These are phyloP conservation scores for Aquilaria yunnanensis DNA, from an alignment of 345 rosid genomes.

Conservation along the genomic window DNA sequence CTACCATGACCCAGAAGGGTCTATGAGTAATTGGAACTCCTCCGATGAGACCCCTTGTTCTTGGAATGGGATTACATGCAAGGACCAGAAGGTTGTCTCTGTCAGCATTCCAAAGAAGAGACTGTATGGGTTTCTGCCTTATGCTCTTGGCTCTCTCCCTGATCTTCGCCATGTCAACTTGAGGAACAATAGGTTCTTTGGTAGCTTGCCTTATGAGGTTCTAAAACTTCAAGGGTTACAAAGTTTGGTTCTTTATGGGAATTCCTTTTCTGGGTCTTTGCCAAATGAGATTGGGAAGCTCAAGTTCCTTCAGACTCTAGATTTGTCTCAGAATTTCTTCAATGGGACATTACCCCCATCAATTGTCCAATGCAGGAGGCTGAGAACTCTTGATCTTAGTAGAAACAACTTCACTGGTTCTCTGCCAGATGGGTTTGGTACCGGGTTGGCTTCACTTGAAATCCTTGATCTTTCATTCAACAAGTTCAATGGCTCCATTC, in stretches of 20 bases:
- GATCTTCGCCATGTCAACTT: constrained; percentile 83
- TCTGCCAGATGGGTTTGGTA: constrained; percentile 67
- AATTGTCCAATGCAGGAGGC: constrained; percentile 69
- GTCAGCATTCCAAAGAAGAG: constrained; percentile 81
- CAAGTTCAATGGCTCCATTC: constrained; percentile 60
- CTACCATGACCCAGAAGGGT: constrained; percentile 68
- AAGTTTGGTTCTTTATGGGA: constrained; percentile 90
- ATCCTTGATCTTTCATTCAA: constrained; percentile 83
- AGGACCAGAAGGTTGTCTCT: constrained; percentile 67
- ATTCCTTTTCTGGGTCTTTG: constrained; percentile 72
- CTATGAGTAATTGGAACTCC: constrained; percentile 75
- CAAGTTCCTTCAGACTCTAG: constrained; percentile 64
- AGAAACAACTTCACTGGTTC: constrained; percentile 74
- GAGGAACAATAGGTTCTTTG: constrained; percentile 66
- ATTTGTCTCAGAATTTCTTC: constrained; percentile 83
- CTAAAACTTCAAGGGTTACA: constrained; percentile 72
- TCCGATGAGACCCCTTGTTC: constrained; percentile 68
- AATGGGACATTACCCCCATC: constrained; percentile 66
- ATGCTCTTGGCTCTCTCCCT: constrained; percentile 74
- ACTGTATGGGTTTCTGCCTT: constrained; percentile 69
- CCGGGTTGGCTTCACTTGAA: constrained; percentile 56
- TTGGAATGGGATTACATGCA: constrained; percentile 95
- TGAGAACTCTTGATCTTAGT: constrained; percentile 66
- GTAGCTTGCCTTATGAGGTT: constrained; percentile 65
- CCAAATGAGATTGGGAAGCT: constrained; percentile 67